Evolutionary conservation across 2,329 filamentous ascomycete genomes (phyloP).

Genomic region (Aspergillus glaucus): DNA sequence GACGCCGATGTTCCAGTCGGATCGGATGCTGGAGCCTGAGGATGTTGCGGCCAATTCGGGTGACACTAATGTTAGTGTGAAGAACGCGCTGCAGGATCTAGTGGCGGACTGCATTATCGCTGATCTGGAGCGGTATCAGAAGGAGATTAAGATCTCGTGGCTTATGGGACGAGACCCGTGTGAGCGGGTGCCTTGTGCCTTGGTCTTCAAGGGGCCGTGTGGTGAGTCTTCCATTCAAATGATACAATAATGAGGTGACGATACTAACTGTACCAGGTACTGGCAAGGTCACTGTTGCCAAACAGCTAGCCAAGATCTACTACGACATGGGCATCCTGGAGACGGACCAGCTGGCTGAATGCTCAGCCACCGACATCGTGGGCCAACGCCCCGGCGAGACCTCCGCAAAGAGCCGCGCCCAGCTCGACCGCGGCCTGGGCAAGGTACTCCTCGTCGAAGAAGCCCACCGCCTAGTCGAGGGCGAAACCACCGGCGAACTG

Average conservation of each 20-base stretch:
- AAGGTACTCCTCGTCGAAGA: conserved; percentile 14
- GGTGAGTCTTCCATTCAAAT: not conserved
- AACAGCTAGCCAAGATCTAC: conserved; percentile 11
- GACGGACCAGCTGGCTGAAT: conserved; percentile 9
- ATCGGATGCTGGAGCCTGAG: conserved; percentile 9
- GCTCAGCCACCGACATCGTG: conserved; percentile 11
- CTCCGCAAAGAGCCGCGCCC: conserved; percentile 6
- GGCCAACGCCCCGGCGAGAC: conserved; percentile 2
- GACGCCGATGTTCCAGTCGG: not conserved
- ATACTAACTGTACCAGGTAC: conserved; percentile 3
- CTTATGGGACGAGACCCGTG: conserved; percentile 10
- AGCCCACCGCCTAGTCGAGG: conserved; percentile 12
- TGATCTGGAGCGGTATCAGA: conserved; percentile 12
- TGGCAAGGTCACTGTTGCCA: conserved; percentile 12
- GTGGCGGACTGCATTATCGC: conserved; percentile 14
- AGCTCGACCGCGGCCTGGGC: conserved; percentile 9
- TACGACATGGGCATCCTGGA: conserved; percentile 16
- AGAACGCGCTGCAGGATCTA: not conserved
- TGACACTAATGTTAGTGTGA: not conserved
- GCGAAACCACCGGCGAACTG: conserved; percentile 5
- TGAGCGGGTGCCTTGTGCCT: conserved; percentile 7
- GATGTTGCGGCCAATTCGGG: conserved; percentile 5
- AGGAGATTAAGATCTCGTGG: conserved; percentile 15
- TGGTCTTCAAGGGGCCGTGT: conserved; percentile 17
- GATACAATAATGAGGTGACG: no score